Percentiles rank a stretch among this genome's conserved stretches.
Conservation (phyloP, 2,329 filamentous ascomycete genomes). For the Raffaelea albimanens region DNA sequence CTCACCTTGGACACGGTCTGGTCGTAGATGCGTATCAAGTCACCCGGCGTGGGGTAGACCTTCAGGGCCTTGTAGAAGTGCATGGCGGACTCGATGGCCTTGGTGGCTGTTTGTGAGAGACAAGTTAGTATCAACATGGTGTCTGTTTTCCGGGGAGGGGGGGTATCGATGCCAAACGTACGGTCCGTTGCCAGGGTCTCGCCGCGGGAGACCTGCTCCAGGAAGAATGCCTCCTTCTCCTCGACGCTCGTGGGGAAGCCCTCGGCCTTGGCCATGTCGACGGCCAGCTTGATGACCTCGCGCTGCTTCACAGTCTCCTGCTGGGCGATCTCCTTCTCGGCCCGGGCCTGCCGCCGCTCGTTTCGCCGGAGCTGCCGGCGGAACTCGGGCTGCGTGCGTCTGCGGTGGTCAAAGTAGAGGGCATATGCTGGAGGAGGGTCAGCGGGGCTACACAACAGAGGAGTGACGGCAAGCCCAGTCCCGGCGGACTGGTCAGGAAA, state of each 20-base stretch:
- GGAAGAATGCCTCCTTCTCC: conserved; percentile 93
- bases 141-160: neutral
- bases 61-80: conserved; percentile 98
- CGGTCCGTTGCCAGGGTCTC: conserved; percentile 77
- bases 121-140: conserved; percentile 1
- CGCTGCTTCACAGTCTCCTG: conserved; percentile 57
- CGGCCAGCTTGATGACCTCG: conserved; percentile 62
- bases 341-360: conserved; percentile 62
- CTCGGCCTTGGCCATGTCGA: conserved; percentile 78
- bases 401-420: conserved; percentile 59
- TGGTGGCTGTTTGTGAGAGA: conserved; percentile 39
- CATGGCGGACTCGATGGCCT: conserved; percentile 73
- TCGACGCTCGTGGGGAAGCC: conserved; percentile 86
- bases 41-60: conserved; percentile 89
- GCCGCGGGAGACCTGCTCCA: conserved; percentile 85
- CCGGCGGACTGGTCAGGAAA: conserved; percentile 8
- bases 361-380: conserved; percentile 62
- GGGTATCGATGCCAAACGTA: conserved; percentile 33
- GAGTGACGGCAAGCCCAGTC: neutral
- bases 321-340: conserved; percentile 63
- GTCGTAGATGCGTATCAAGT: conserved; percentile 94
- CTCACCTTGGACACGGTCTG: conserved; percentile 91
- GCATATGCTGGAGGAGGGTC: conserved; percentile 43
- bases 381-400: conserved; percentile 56
- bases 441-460: neutral